Evolutionary conservation across 495 filamentous ascomycete genomes (phyloP).

Genomic region (Umbilicaria muhlenbergii): DNA sequence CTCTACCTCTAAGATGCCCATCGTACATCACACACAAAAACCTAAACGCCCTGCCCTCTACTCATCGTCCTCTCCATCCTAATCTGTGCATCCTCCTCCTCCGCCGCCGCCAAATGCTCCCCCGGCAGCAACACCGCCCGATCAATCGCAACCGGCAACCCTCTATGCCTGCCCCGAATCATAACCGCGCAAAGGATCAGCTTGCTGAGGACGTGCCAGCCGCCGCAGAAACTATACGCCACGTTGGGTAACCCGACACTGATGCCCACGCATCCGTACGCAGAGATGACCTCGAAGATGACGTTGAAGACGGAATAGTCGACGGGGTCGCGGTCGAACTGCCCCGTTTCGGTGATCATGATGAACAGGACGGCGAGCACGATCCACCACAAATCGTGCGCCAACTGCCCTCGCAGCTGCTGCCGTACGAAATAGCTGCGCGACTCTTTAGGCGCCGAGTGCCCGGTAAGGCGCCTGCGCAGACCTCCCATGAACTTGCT

Average conservation of each 20-base stretch:
- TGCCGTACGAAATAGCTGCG: constrained; percentile 41
- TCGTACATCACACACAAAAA: too few species aligned
- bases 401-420: constrained; percentile 62
- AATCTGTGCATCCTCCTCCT: constrained; percentile 42
- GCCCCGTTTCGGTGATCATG: constrained; percentile 50
- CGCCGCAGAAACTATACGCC: constrained; percentile 58
- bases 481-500: constrained; percentile 11
- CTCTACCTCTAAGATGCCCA: too few species aligned
- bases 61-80: constrained; percentile 18
- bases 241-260: constrained; percentile 51
- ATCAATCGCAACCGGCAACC: constrained; percentile 69
- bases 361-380: constrained; percentile 59
- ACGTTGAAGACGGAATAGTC: constrained; percentile 71
- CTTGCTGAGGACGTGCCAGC: constrained; percentile 57
- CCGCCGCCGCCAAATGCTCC: constrained; percentile 31
- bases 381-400: constrained; percentile 81
- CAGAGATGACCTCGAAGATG: constrained; percentile 70
- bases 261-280: constrained; percentile 77
- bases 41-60: background rate
- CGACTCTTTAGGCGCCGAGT: constrained; percentile 18
- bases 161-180: constrained; percentile 63
- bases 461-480: constrained; percentile 6
- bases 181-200: constrained; percentile 65
- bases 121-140: constrained; percentile 59
- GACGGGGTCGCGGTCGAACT: constrained; percentile 50